Percentiles rank a stretch among this genome's conserved stretches.
phyloP scores from a whole-genome alignment of 176 grass and related monocot genomes.

The Canna indica region DNA sequence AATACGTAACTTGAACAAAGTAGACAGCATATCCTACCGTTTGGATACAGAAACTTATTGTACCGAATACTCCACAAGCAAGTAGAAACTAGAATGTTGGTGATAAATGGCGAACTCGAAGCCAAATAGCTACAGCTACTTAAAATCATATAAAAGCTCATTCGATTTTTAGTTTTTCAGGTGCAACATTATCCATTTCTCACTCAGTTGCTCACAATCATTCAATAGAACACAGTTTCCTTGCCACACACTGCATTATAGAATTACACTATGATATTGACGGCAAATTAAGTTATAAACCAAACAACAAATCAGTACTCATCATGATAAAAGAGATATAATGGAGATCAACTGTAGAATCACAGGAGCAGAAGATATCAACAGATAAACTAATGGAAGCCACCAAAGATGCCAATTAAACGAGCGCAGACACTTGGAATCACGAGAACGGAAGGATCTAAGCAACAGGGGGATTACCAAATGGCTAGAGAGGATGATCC shows the following conservation, averaged over 20 bases:
- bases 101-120: too few species aligned
- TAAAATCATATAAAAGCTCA: too few species aligned
- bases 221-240: background rate
- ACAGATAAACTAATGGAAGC: background rate
- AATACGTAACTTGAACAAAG: background rate
- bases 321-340: background rate
- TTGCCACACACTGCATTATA: too few species aligned
- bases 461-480: background rate
- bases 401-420: background rate
- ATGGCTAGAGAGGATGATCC: conserved; percentile 10
- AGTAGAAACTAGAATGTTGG: too few species aligned
- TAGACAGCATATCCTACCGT: background rate
- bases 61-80: background rate
- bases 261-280: too few species aligned
- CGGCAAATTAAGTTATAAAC: background rate
- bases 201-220: background rate
- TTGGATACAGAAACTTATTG: background rate
- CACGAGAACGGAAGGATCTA: background rate
- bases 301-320: background rate
- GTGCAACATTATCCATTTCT: background rate
- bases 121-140: too few species aligned
- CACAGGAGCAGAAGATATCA: background rate
- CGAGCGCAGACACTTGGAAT: background rate
- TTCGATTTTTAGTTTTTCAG: background rate
- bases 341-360: background rate